Evolutionary conservation across 2,329 filamentous ascomycete species (phyloP).

Genomic region (Colletotrichum liaoningense): DNA sequence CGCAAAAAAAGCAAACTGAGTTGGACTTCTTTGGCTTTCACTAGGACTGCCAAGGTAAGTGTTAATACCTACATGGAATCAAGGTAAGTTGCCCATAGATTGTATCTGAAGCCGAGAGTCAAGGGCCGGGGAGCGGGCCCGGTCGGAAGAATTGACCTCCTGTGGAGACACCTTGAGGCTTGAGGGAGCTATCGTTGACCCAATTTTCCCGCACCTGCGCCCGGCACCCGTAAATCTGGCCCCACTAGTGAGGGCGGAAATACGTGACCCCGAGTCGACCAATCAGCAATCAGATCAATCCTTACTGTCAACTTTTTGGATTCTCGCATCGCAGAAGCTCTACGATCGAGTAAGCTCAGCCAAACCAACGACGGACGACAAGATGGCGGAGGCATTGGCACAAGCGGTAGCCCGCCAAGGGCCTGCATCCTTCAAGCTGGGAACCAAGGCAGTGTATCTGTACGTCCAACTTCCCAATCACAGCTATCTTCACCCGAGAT

Average conservation of each 20-base stretch:
- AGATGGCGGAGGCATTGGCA: slow-evolving; percentile 53
- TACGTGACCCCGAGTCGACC: slow-evolving; percentile 24
- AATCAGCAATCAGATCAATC: slow-evolving; percentile 22
- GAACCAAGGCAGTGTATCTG: slow-evolving; percentile 67
- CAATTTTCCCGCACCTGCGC: background rate
- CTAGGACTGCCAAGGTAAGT: no score
- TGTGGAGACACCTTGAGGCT: background rate
- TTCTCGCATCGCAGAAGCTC: slow-evolving; percentile 8
- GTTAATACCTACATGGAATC: background rate
- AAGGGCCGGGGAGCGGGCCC: background rate
- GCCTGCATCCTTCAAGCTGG: slow-evolving; percentile 58
- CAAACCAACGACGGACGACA: slow-evolving; percentile 35
- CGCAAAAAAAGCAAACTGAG: background rate
- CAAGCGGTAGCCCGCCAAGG: slow-evolving; percentile 50
- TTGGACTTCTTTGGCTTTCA: background rate
- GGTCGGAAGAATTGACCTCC: background rate
- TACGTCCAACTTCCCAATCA: slow-evolving; percentile 46
- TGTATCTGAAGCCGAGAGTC: background rate
- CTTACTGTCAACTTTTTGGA: slow-evolving; percentile 29
- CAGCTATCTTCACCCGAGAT: background rate
- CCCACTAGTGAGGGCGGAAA: background rate
- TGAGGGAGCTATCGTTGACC: background rate
- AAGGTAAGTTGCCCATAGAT: background rate
- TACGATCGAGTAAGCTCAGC: background rate
- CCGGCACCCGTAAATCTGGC: background rate